These are phyloP conservation scores for Cystobasidium tubakii DNA, from an alignment of 768 basidiomycete genomes.

Conservation along the genomic window DNA sequence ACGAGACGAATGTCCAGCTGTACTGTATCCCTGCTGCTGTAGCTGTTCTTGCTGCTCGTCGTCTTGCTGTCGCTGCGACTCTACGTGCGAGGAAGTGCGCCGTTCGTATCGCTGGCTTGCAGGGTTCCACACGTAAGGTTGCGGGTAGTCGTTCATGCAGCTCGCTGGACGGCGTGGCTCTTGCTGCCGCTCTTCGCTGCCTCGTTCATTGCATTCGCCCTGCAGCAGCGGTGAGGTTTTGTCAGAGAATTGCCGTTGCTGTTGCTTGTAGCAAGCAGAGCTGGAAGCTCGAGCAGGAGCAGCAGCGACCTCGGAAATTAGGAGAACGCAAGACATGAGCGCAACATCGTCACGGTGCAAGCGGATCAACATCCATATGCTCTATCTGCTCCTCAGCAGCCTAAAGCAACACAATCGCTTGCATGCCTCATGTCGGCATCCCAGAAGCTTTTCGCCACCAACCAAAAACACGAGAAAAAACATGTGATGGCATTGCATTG, in stretches of 20 bases:
- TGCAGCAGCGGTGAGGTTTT: background rate
- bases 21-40: background rate
- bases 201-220: background rate
- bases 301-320: background rate
- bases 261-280: background rate
- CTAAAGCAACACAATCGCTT: background rate
- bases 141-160: slow-evolving; percentile 12
- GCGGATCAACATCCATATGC: background rate
- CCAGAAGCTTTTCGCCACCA: background rate
- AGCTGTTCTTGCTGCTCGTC: background rate
- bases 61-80: background rate
- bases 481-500: background rate
- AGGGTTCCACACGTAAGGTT: background rate
- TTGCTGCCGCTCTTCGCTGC: background rate
- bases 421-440: background rate
- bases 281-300: background rate
- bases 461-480: background rate
- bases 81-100: background rate
- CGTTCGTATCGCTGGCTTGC: background rate
- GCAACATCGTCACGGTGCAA: background rate
- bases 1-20: background rate
- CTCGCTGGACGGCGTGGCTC: background rate
- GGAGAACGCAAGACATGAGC: background rate
- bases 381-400: background rate
- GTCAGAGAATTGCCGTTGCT: too few species aligned